Conservation (phyloP, 768 basidiomycete species). For the Boletus tylopilopsis region DNA sequence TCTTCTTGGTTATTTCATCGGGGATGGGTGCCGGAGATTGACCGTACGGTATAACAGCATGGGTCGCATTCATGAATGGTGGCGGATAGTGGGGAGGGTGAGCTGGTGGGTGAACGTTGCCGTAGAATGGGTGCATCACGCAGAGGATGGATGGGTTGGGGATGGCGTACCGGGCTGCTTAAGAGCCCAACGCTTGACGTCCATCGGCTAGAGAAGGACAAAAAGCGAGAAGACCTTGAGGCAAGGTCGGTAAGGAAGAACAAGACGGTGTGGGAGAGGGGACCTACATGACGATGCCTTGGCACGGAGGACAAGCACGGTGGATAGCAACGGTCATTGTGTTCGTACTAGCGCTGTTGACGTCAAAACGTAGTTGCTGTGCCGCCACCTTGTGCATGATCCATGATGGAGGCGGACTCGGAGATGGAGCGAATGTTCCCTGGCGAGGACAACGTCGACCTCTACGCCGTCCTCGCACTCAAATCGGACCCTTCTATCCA, state of each 20-base stretch:
- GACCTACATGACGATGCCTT: not conserved
- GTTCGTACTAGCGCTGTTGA: too few species aligned
- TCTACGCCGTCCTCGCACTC: slow-evolving; percentile 72
- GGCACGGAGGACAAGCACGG: not conserved
- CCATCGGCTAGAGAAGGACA: slow-evolving; percentile 3
- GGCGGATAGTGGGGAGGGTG: not conserved
- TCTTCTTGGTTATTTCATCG: slow-evolving; percentile 1
- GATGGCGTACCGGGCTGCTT: not conserved
- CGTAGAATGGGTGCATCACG: slow-evolving; percentile 5
- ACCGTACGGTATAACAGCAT: not conserved
- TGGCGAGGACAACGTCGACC: slow-evolving; percentile 63
- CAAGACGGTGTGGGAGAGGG: not conserved
- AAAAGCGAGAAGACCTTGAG: not conserved
- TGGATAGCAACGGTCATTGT: slow-evolving; percentile 4
- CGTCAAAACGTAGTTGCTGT: too few species aligned
- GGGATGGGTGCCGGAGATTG: slow-evolving; percentile 2
- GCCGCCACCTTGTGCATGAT: too few species aligned
- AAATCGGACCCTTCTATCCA: slow-evolving; percentile 51
- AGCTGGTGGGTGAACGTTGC: not conserved
- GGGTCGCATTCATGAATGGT: not conserved
- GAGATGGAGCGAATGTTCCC: slow-evolving; percentile 69
- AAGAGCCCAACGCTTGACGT: not conserved
- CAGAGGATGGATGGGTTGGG: not conserved
- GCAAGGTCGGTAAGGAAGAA: slow-evolving; percentile 9
- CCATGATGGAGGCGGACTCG: slow-evolving; percentile 68